These are phyloP conservation scores for Solanum clarkiae DNA, from an alignment of 257 asterid species.

Conservation along the genomic window DNA sequence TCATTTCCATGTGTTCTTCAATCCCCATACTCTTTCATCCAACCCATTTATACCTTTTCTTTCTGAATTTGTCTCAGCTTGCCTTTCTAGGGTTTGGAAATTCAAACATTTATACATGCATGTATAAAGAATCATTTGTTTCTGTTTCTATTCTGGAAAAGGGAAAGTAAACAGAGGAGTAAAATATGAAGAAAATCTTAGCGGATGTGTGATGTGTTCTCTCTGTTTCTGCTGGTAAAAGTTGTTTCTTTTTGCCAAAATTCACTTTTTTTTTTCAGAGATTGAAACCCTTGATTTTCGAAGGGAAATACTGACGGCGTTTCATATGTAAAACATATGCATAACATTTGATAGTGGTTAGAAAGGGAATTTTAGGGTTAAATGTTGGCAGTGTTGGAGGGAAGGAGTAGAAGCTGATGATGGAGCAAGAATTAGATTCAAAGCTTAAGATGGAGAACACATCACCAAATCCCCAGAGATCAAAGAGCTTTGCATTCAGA, in stretches of 20 bases:
- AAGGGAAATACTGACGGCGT: not conserved
- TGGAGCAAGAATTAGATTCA: slow-evolving; percentile 85
- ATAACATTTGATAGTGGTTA: not conserved
- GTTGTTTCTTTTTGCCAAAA: slow-evolving; percentile 19
- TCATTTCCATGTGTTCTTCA: slow-evolving; percentile 54
- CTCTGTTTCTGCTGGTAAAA: slow-evolving; percentile 25
- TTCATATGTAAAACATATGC: not conserved
- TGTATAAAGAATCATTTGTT: slow-evolving; percentile 32
- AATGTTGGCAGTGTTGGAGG: slow-evolving; percentile 47
- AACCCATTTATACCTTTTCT: slow-evolving; percentile 4
- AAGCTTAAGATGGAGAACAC: slow-evolving; percentile 50
- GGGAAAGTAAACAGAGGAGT: not conserved
- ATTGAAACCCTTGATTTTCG: slow-evolving; percentile 13
- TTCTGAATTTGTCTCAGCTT: slow-evolving; percentile 4
- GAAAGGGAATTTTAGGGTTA: slow-evolving; percentile 8
- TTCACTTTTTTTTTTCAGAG: slow-evolving; percentile 25
- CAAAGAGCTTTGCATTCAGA: slow-evolving; percentile 77
- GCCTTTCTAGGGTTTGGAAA: slow-evolving; percentile 30
- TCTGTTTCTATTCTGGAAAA: slow-evolving; percentile 25
- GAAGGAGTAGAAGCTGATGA: slow-evolving; percentile 13
- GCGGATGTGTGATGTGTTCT: slow-evolving; percentile 36
- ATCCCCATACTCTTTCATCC: slow-evolving; percentile 25
- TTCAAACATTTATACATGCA: slow-evolving; percentile 10
- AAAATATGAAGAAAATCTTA: slow-evolving; percentile 32
- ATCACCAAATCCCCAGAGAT: slow-evolving; percentile 47